phyloP scores from a whole-genome alignment of 768 basidiomycete species.

The Tephrocybe sp. region DNA sequence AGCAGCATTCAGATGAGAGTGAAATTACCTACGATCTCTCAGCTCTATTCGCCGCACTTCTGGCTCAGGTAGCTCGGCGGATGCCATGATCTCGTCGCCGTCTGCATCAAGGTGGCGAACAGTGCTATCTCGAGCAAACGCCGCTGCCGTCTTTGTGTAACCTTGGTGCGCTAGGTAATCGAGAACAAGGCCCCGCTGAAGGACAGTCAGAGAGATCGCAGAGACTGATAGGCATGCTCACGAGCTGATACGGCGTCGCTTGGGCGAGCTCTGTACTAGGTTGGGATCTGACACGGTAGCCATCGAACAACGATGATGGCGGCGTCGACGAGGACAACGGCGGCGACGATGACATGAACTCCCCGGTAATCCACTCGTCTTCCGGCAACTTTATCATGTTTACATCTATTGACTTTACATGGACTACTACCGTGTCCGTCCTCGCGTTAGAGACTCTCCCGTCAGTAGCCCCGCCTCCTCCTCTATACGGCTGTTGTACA shows the following conservation, averaged over 20 bases:
- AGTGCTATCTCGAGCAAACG: constrained; percentile 64
- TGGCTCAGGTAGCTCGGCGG: constrained; percentile 34
- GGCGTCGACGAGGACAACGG: neutral
- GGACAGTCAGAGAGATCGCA: constrained; percentile 1
- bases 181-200: constrained; percentile 66
- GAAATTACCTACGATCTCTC: too few relatives aligned
- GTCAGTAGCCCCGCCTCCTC: constrained; percentile 50
- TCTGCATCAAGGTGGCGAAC: constrained; percentile 66
- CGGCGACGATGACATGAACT: neutral
- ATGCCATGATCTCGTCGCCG: constrained; percentile 58
- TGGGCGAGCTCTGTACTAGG: constrained; percentile 22
- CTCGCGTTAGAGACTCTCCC: neutral
- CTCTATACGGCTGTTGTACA: constrained; percentile 32
- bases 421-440: neutral
- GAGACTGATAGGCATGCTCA: constrained; percentile 20
- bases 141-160: constrained; percentile 68
- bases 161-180: constrained; percentile 78
- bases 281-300: neutral
- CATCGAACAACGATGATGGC: constrained; percentile 4
- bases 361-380: neutral
- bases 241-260: constrained; percentile 45
- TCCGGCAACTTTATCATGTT: neutral
- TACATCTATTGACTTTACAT: constrained; percentile 8
- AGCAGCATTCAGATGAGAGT: too few relatives aligned
- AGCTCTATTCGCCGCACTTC: too few relatives aligned